Evolutionary conservation across 2,329 filamentous ascomycete genomes (phyloP).

Genomic region (Verticillium longisporum): DNA sequence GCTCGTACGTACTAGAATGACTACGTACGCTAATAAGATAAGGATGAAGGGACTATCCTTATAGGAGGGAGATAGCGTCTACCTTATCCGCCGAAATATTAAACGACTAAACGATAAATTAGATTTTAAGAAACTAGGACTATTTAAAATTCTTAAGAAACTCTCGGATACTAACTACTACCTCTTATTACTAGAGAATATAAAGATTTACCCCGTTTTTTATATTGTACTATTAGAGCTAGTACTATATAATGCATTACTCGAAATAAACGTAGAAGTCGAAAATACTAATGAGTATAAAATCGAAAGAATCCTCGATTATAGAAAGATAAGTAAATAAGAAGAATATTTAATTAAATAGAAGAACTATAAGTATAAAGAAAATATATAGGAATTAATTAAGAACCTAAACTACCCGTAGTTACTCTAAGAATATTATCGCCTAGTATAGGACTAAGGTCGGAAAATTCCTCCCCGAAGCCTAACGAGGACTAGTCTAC

Average conservation of each 20-base stretch:
- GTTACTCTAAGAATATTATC: too few species aligned
- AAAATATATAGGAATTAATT: background rate
- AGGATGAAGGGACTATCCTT: background rate
- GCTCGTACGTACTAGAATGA: too few species aligned
- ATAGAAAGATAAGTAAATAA: too few species aligned
- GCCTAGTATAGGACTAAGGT: too few species aligned
- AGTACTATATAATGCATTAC: background rate
- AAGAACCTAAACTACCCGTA: too few species aligned
- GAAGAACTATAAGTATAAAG: background rate
- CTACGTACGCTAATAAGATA: background rate
- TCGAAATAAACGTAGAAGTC: background rate
- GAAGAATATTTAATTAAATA: too few species aligned
- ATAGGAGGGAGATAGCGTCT: background rate
- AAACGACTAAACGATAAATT: constrained; percentile 1
- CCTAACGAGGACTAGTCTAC: too few species aligned
- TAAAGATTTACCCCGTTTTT: background rate
- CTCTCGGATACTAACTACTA: too few species aligned
- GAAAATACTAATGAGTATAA: background rate
- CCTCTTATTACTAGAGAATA: background rate
- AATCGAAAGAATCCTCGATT: background rate
- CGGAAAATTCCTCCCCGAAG: too few species aligned
- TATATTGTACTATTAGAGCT: background rate
- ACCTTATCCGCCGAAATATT: constrained; percentile 1
- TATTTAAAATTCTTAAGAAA: too few species aligned
- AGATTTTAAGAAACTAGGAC: background rate